Percentiles rank a stretch among this genome's conserved stretches.
Evolutionary conservation across 805 yeast species (phyloP).

Genomic region (Nakazawaea wickerhamii): DNA sequence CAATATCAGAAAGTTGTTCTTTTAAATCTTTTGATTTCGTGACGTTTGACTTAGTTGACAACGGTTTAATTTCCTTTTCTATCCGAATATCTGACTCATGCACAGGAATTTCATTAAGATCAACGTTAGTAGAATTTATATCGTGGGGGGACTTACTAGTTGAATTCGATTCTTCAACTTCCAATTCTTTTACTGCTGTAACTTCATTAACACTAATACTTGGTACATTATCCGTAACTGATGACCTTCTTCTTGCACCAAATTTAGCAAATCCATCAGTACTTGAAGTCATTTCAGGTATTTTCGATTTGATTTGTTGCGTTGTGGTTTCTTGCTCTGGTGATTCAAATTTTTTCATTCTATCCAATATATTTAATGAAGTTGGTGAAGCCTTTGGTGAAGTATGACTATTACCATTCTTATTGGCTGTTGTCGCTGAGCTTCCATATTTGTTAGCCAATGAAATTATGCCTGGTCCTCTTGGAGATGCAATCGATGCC

Average conservation of each 20-base stretch:
- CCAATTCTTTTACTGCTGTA: background rate
- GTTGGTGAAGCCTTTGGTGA: slow-evolving; percentile 15
- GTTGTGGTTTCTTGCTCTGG: slow-evolving; percentile 15
- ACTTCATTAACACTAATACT: background rate
- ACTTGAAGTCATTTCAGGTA: slow-evolving; percentile 23
- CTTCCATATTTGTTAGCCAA: slow-evolving; percentile 26
- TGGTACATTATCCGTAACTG: background rate
- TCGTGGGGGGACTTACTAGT: slow-evolving; percentile 7
- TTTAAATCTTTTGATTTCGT: slow-evolving; percentile 16
- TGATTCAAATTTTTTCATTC: slow-evolving; percentile 13
- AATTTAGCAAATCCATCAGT: slow-evolving; percentile 24
- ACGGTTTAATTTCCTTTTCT: background rate
- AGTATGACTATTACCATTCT: slow-evolving; percentile 16
- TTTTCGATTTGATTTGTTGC: slow-evolving; percentile 18
- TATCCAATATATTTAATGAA: slow-evolving; percentile 8
- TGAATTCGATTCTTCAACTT: background rate
- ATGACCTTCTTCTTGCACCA: slow-evolving; percentile 24
- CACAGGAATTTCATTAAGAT: slow-evolving; percentile 9
- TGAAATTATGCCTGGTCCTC: slow-evolving; percentile 20
- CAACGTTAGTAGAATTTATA: slow-evolving; percentile 4
- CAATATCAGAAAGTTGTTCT: slow-evolving; percentile 33
- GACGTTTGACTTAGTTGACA: slow-evolving; percentile 1
- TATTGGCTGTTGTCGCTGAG: slow-evolving; percentile 15
- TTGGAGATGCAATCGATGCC: slow-evolving; percentile 4
- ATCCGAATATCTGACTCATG: slow-evolving; percentile 5